phyloP scores from a whole-genome alignment of 108 stramenopile genomes.

The Bacterosira constricta region DNA sequence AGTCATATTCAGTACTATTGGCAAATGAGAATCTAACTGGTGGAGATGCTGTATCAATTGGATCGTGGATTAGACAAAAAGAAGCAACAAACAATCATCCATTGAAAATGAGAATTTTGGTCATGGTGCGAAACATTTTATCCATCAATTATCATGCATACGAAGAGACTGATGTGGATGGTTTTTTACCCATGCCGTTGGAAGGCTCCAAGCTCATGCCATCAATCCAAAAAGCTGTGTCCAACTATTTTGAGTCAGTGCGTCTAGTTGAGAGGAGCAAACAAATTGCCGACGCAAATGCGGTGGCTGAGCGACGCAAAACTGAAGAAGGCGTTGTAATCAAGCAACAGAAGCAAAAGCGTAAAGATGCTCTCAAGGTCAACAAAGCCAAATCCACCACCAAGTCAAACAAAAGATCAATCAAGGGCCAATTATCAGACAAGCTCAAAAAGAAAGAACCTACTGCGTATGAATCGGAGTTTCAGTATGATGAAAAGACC shows the following conservation, averaged over 20 bases:
- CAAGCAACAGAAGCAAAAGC: conserved; percentile 1
- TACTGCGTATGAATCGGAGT: conserved; percentile 36
- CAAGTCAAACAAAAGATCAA: background rate
- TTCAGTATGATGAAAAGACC: conserved; percentile 48
- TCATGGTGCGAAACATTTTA: conserved; percentile 42
- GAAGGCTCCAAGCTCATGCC: conserved; percentile 41
- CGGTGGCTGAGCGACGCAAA: background rate
- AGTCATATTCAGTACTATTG: conserved; percentile 32
- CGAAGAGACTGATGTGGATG: conserved; percentile 32
- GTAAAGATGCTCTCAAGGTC: background rate
- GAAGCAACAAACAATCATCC: conserved; percentile 29
- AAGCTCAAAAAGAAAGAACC: conserved; percentile 41
- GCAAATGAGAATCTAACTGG: conserved; percentile 41
- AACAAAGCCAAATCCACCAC: background rate
- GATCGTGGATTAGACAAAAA: conserved; percentile 34
- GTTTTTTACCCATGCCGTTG: conserved; percentile 47
- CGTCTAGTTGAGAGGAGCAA: conserved; percentile 9
- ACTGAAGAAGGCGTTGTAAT: background rate
- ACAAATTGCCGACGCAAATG: conserved; percentile 4
- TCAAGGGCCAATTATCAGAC: background rate
- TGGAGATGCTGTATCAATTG: conserved; percentile 42
- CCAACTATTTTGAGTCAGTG: conserved; percentile 30
- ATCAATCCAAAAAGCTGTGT: conserved; percentile 28
- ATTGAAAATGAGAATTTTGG: conserved; percentile 41
- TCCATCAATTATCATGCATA: conserved; percentile 36